Conservation (phyloP, 371 early-diverging fungal genomes). For the Mortierella sp. region DNA sequence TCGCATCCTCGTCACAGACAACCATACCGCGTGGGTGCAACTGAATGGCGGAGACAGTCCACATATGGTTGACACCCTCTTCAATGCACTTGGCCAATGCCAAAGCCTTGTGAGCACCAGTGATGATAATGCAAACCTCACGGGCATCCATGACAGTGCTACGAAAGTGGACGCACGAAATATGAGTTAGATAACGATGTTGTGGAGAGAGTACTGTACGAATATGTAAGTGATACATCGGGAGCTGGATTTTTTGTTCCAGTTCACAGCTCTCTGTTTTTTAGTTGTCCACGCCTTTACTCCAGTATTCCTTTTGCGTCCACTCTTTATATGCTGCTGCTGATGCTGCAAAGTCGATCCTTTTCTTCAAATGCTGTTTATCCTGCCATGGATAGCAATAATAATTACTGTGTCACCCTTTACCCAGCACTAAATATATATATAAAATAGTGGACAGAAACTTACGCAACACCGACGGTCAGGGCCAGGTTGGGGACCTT, state of each 20-base stretch:
- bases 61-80: constrained; percentile 91
- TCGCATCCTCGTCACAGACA: constrained; percentile 93
- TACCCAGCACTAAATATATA: no score
- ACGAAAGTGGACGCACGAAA: constrained; percentile 1
- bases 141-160: constrained; percentile 90
- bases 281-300: not conserved
- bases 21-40: constrained; percentile 89
- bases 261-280: not conserved
- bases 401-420: no score
- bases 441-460: no score
- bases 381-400: no score
- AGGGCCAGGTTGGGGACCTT: constrained; percentile 91
- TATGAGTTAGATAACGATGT: constrained; percentile 19
- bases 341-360: no score
- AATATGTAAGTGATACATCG: not conserved
- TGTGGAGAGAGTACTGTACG: not conserved
- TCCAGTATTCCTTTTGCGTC: no score
- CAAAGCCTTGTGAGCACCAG: constrained; percentile 84
- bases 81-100: constrained; percentile 90
- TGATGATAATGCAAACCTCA: constrained; percentile 88
- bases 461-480: constrained; percentile 89
- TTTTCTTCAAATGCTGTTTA: no score
- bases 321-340: no score
- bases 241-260: not conserved
- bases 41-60: constrained; percentile 93